These are phyloP conservation scores for Plasmopara halstedii DNA, from an alignment of 352 stramenopile species.

Conservation along the genomic window DNA sequence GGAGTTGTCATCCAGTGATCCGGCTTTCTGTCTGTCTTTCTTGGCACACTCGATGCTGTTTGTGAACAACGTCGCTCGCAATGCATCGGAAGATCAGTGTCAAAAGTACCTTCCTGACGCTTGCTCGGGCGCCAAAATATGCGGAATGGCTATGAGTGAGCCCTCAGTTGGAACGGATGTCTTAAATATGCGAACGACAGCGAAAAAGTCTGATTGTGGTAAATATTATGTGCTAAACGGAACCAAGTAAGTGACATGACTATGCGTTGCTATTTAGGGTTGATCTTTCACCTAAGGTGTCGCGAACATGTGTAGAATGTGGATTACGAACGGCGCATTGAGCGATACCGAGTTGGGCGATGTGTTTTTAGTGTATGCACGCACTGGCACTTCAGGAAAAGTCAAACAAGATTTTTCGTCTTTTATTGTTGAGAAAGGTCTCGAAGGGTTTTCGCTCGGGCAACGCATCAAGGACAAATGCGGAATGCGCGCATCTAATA, in stretches of 20 bases:
- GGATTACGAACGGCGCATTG: conserved; percentile 99
- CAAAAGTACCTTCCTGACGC: conserved; percentile 84
- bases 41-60: conserved; percentile 92
- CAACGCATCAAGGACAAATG: conserved; percentile 99
- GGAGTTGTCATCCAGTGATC: conserved; percentile 95
- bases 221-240: conserved; percentile 89
- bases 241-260: conserved; percentile 50
- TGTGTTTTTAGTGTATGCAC: conserved; percentile 97
- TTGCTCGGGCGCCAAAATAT: conserved; percentile 92
- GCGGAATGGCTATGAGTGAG: conserved; percentile 99
- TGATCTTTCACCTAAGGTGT: conserved; percentile 1
- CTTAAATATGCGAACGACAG: conserved; percentile 94
- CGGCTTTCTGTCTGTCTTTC: conserved; percentile 98
- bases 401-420: conserved; percentile 91
- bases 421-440: conserved; percentile 97
- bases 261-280: not conserved
- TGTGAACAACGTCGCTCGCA: conserved; percentile 89
- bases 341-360: conserved; percentile 94
- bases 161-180: conserved; percentile 92
- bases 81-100: conserved; percentile 86
- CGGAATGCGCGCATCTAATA: conserved; percentile 95
- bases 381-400: conserved; percentile 85
- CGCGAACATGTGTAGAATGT: conserved; percentile 81
- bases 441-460: conserved; percentile 93
- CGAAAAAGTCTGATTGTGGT: conserved; percentile 74